Evolutionary conservation across 2,329 filamentous ascomycete species (phyloP), one percentile per base, ranked within the genome.

Genomic region (Eutypella sp.): DNA sequence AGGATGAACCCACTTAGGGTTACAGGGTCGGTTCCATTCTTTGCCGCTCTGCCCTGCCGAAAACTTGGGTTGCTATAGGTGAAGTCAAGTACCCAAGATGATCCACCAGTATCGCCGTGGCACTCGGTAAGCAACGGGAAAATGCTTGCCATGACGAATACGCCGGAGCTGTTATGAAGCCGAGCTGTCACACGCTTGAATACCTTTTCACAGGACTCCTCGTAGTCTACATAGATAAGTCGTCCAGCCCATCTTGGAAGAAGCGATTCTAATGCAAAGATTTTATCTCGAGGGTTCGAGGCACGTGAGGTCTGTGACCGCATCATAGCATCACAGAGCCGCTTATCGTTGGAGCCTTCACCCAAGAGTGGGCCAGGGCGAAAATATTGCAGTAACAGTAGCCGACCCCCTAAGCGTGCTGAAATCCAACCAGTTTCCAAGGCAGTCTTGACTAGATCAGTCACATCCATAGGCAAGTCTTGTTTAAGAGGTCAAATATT

Each of bases 21-120:
- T n/a, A 45, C 33, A n/a, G 13, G 10, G 13, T 41, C 34, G 33
- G 25, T 24, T 24, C 16, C 10, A 3, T 15, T 5, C 15, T 7
- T 27, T 5, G 37, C 15, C 11, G 3, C 13, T 16, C 23, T 34
- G 27, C n/a, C 24, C 10, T 20, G 7, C 23, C 16, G 29, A 16
- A 16, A n/a, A 22, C 6, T 8, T 16, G 34, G 23, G 20, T 42
- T 25, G 9, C 19, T 31, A 24, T 48, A 45, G 8, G 40, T 25
- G 19, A 48, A 41, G 16, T 48, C 47, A 13, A 40, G 34, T 15
- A 43, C 40, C 47, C 42, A 48, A 37, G 42, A 48, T 19, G 40
- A 40, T n/a, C 24, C 24, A 31, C 8, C 10, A 15, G 41, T 8
- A 11, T n/a, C 27, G 13, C 18, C 18, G 3, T n/a, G 40, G 2